Base-by-base conservation (phyloP, 2,329 filamentous ascomycete species). In the Emmonsiellopsis sp. region DNA sequence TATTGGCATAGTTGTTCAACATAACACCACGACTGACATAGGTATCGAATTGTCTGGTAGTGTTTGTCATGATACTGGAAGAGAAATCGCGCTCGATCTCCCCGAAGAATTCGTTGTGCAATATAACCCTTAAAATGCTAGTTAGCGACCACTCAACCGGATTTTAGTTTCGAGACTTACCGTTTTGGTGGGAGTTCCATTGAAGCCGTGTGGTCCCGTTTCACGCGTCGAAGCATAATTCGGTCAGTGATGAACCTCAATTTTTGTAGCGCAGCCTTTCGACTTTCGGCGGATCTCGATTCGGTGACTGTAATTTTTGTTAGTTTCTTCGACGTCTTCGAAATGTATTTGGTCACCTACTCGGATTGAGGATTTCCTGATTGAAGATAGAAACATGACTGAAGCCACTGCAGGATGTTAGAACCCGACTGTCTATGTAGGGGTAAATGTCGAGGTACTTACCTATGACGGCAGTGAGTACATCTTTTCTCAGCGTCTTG, bases 121-220 rank as follows among this genome's bases (percentile, higher is more conserved):
- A 84, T 54, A 89, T 82, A 51, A 97, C 85, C 63, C 69, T 71
- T 47, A 10, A 40, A n/a, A n/a, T 9, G 37, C 62, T 15, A 61
- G 42, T 45, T 52, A 38, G 13, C 51, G 34, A 42, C 11, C 10
- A 11, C 20, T 26, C 40, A n/a, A 38, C 43, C 8, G 43, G 15
- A 40, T 10, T 26, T 30, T 26, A 4, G 31, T 30, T 9, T n/a
- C 26, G 20, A 20, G 10, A 50, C 66, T 55, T 55, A 71, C 68
- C 96, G 88, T 73, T 97, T 98, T 50, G 94, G 88, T 0, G 93
- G 93, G 32, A 98, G 80, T 67, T 97, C 93, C 90, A 98, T 95
- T 0, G 91, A 87, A 55, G 92, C 84, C 15, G 89, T 95, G 63
- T 97, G 84, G 63, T 98, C 90, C 60, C 86, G 87, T 76, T 98